Evolutionary conservation across 2,329 filamentous ascomycete genomes (phyloP).

Genomic region (Orbilia quercus): DNA sequence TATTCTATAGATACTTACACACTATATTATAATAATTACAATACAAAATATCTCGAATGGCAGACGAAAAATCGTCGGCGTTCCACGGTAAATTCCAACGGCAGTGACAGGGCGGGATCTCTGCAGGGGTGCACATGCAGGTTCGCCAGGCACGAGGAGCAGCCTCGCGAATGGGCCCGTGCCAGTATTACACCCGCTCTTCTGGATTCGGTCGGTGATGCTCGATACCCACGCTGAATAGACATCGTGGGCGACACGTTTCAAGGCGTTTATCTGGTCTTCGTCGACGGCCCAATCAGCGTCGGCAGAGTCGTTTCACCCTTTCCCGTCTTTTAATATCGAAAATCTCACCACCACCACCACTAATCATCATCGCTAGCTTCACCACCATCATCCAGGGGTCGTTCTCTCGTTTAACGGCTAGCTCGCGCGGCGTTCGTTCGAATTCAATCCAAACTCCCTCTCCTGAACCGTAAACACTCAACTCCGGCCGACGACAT

Average conservation of each 20-base stretch:
- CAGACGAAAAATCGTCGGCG: not conserved
- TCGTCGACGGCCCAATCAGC: slow-evolving; percentile 17
- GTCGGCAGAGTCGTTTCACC: slow-evolving; percentile 34
- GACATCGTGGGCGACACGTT: too few relatives aligned
- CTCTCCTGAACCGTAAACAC: not conserved
- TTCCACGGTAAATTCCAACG: not conserved
- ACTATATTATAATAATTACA: not conserved
- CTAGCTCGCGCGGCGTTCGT: slow-evolving; percentile 12
- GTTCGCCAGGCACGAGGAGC: slow-evolving; percentile 16
- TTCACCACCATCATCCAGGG: not conserved
- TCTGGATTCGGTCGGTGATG: too few relatives aligned
- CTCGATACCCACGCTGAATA: too few relatives aligned
- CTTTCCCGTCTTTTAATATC: slow-evolving; percentile 29
- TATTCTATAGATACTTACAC: too few relatives aligned
- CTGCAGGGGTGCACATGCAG: slow-evolving; percentile 25
- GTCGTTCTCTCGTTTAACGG: slow-evolving; percentile 6
- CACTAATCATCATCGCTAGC: slow-evolving; percentile 10
- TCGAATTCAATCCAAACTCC: slow-evolving; percentile 9
- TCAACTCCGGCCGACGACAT: not conserved
- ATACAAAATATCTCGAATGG: too few relatives aligned
- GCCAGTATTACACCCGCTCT: not conserved
- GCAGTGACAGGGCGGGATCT: slow-evolving; percentile 34
- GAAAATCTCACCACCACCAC: slow-evolving; percentile 26
- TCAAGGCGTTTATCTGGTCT: not conserved
- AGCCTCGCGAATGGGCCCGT: not conserved